Percentiles rank a stretch among this genome's conserved stretches.
Conservation (phyloP, 23 red algal genomes). For the Gracilaria gracilis region DNA sequence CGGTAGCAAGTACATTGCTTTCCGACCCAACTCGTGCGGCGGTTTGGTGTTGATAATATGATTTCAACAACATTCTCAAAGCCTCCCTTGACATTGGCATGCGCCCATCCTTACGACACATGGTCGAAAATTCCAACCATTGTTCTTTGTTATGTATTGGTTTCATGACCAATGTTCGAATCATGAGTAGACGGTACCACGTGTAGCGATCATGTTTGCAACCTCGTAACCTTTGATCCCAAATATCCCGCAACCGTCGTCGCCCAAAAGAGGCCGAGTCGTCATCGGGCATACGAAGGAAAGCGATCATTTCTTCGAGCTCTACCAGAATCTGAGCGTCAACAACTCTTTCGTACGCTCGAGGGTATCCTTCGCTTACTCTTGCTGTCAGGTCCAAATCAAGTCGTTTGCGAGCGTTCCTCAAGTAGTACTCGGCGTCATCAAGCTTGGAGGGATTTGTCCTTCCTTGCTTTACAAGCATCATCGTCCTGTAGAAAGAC, state of each 20-base stretch:
- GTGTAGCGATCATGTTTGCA: conserved; percentile 82
- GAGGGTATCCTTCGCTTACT: conserved; percentile 93
- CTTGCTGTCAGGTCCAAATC: conserved; percentile 87
- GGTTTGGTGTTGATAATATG: conserved; percentile 23
- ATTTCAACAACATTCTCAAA: conserved; percentile 62
- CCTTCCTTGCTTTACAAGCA: conserved; percentile 70
- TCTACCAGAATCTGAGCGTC: conserved; percentile 90
- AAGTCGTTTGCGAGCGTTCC: conserved; percentile 71
- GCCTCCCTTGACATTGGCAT: conserved; percentile 93
- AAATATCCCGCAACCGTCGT: conserved; percentile 69
- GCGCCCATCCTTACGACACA: conserved; percentile 78
- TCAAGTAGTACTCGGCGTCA: conserved; percentile 54
- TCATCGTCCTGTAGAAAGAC: conserved; percentile 79
- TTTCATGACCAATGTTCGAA: conserved; percentile 84
- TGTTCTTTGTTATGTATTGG: conserved; percentile 76
- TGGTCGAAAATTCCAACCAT: conserved; percentile 89
- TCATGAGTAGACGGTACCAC: conserved; percentile 94
- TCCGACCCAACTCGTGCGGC: conserved; percentile 2
- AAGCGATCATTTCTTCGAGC: conserved; percentile 86
- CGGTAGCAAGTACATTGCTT: background rate
- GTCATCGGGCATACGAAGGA: conserved; percentile 44
- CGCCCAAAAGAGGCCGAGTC: conserved; percentile 44
- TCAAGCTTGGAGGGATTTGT: conserved; percentile 53
- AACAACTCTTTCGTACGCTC: conserved; percentile 91
- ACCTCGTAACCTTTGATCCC: conserved; percentile 81